Evolutionary conservation across 2,329 filamentous ascomycete species (phyloP).

Genomic region (Epichloe sp.): DNA sequence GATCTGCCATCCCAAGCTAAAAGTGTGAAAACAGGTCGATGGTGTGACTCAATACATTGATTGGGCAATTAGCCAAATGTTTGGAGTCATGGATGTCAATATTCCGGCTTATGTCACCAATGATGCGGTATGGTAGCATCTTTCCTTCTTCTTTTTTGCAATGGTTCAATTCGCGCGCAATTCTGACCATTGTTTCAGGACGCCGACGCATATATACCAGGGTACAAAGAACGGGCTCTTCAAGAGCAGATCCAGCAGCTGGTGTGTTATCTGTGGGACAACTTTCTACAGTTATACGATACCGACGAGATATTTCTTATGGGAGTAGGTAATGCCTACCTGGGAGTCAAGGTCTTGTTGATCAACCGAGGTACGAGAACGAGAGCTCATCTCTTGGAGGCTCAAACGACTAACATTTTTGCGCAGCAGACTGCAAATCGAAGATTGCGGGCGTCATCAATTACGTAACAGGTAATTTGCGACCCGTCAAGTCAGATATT

Average conservation of each 20-base stretch:
- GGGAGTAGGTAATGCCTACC: constrained; percentile 80
- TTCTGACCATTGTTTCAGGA: constrained; percentile 22
- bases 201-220: constrained; percentile 32
- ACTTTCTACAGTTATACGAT: constrained; percentile 73
- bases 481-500: constrained; percentile 66
- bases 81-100: constrained; percentile 84
- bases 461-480: constrained; percentile 66
- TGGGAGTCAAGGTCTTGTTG: constrained; percentile 70
- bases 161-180: background rate
- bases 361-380: constrained; percentile 54
- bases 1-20: background rate
- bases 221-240: constrained; percentile 31
- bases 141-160: background rate
- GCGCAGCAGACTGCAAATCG: constrained; percentile 43
- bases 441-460: constrained; percentile 62
- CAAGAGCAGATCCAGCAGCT: constrained; percentile 57
- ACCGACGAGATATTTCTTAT: constrained; percentile 69
- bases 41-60: constrained; percentile 67
- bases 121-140: constrained; percentile 33
- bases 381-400: background rate
- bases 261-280: constrained; percentile 86
- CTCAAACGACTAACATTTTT: background rate
- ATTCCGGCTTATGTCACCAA: constrained; percentile 65
- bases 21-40: constrained; percentile 52
- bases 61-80: constrained; percentile 66